These are phyloP conservation scores for Podosphaera aphanis DNA, from an alignment of 2,329 filamentous ascomycete species.

Conservation along the genomic window DNA sequence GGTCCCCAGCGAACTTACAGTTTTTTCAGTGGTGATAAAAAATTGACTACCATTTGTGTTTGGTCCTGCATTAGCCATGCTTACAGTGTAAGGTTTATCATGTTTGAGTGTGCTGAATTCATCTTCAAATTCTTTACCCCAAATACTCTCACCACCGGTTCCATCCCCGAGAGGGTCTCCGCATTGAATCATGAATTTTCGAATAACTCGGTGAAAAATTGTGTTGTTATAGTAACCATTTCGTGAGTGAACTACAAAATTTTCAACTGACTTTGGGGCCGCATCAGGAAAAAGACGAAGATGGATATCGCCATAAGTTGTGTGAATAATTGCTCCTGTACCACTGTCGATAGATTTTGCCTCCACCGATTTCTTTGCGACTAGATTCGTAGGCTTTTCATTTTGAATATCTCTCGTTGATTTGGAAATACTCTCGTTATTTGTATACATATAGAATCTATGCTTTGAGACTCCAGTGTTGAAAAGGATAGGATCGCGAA, in stretches of 20 bases:
- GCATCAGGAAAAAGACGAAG: conserved; percentile 81
- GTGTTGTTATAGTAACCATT: conserved; percentile 71
- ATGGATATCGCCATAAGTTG: conserved; percentile 80
- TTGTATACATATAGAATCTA: conserved; percentile 96
- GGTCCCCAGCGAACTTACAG: conserved; percentile 29
- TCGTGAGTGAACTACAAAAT: conserved; percentile 79
- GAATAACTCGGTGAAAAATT: conserved; percentile 74
- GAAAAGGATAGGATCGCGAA: conserved; percentile 70
- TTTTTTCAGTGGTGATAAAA: conserved; percentile 95
- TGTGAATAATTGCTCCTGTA: conserved; percentile 67
- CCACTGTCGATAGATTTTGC: conserved; percentile 48
- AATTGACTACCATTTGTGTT: conserved; percentile 94
- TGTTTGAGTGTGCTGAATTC: conserved; percentile 82
- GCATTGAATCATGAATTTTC: conserved; percentile 79
- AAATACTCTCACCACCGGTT: conserved; percentile 76
- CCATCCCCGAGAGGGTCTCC: conserved; percentile 76
- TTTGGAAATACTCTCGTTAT: conserved; percentile 63
- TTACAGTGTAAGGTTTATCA: conserved; percentile 87
- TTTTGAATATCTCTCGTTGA: conserved; percentile 80
- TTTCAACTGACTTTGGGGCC: conserved; percentile 86
- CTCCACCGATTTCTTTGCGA: conserved; percentile 27
- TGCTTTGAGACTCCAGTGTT: conserved; percentile 66
- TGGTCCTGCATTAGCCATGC: conserved; percentile 92
- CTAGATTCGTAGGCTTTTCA: conserved; percentile 56
- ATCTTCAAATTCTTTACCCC: conserved; percentile 79